A percentile compares a stretch with the other conserved stretches of the same genome.
Evolutionary conservation across 1,284 basidiomycete genomes (phyloP).

Genomic region (Uromyces viciae-fabae): DNA sequence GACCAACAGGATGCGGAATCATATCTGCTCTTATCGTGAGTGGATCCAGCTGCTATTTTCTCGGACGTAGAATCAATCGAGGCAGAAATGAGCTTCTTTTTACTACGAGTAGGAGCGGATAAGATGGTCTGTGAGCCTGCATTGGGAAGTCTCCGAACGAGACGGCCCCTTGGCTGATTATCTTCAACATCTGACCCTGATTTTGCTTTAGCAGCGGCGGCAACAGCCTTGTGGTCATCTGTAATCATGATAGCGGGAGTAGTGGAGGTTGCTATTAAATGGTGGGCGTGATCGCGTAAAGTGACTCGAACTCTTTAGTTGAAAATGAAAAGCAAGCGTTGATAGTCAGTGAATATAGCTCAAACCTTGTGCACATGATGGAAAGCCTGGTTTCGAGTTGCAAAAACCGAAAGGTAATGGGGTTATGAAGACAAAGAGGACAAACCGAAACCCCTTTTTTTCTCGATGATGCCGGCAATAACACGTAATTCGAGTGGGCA

Average conservation of each 20-base stretch:
- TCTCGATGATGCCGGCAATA: constrained; percentile 99
- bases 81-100: constrained; percentile 48
- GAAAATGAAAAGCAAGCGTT: too few species aligned
- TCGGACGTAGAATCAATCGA: constrained; percentile 5
- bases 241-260: constrained; percentile 97
- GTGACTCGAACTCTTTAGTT: constrained; percentile 86
- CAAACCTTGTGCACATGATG: background rate
- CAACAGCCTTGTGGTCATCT: constrained; percentile 88
- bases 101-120: constrained; percentile 48
- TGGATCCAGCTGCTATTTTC: background rate
- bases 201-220: constrained; percentile 50
- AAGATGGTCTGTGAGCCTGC: constrained; percentile 46
- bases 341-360: background rate
- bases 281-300: constrained; percentile 74
- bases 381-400: background rate
- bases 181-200: constrained; percentile 40
- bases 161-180: constrained; percentile 10
- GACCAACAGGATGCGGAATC: background rate
- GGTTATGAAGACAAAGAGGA: constrained; percentile 14
- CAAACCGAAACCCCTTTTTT: constrained; percentile 78
- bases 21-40: background rate
- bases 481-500: constrained; percentile 94
- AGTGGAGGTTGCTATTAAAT: constrained; percentile 74
- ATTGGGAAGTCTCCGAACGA: constrained; percentile 40
- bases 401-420: background rate